Percentiles rank a stretch among this genome's conserved stretches.
Conservation (phyloP, 768 basidiomycete species). For the Cubamyces lactineus region DNA sequence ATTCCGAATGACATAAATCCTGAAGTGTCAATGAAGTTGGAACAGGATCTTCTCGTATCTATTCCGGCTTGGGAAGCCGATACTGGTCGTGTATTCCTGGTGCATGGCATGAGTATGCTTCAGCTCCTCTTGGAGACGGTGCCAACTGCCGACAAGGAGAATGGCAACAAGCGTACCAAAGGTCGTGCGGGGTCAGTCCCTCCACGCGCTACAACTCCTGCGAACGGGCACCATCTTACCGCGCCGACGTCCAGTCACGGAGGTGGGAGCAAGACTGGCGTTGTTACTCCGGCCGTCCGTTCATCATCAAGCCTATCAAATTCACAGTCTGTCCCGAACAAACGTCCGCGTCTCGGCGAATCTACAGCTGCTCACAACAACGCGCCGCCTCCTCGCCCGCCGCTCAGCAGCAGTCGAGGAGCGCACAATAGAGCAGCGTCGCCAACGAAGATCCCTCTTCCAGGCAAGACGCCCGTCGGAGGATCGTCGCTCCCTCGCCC, state of each 20-base stretch:
- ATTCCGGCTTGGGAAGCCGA: conserved; percentile 89
- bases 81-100: conserved; percentile 74
- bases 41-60: conserved; percentile 77
- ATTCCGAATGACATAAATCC: conserved; percentile 1
- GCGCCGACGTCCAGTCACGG: conserved; percentile 34
- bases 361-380: conserved; percentile 29
- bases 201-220: conserved; percentile 62
- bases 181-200: conserved; percentile 60
- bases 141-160: conserved; percentile 76
- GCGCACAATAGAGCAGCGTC: conserved; percentile 40
- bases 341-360: conserved; percentile 62
- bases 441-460: conserved; percentile 49
- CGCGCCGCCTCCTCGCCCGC: conserved; percentile 10
- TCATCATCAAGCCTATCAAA: conserved; percentile 48
- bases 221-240: conserved; percentile 37
- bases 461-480: conserved; percentile 39
- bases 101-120: conserved; percentile 82
- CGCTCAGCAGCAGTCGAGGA: conserved; percentile 39
- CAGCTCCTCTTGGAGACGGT: conserved; percentile 76
- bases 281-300: conserved; percentile 67
- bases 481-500: conserved; percentile 41
- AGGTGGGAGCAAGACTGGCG: conserved; percentile 38
- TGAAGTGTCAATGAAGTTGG: conserved; percentile 57
- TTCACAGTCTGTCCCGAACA: conserved; percentile 57
- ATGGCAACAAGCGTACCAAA: conserved; percentile 41